phyloP scores from a whole-genome alignment of 2,329 filamentous ascomycete species.

The Chrysoporthe puriensis region DNA sequence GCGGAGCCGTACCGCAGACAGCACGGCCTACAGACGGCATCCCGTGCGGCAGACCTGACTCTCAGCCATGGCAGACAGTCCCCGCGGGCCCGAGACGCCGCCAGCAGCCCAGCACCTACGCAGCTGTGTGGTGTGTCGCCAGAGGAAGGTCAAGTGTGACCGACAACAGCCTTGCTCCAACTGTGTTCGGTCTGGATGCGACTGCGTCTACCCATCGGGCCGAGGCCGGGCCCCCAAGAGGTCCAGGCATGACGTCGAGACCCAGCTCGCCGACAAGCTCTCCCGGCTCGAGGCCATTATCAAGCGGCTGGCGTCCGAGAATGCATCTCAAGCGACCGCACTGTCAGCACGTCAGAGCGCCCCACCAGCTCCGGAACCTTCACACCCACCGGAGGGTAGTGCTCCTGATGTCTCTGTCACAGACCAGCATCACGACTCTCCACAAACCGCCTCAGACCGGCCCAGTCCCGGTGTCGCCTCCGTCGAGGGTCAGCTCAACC shows the following conservation, averaged over 20 bases:
- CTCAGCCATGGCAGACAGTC: slow-evolving; percentile 13
- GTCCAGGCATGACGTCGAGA: slow-evolving; percentile 16
- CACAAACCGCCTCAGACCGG: neutral
- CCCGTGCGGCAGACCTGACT: neutral
- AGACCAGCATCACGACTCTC: neutral
- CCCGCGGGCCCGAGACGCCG: neutral
- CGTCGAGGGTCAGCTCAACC: slow-evolving; percentile 23
- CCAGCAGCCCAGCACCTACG: slow-evolving; percentile 5
- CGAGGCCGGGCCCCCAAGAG: slow-evolving; percentile 31
- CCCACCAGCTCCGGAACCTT: neutral
- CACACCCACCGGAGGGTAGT: neutral
- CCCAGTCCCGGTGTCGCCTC: neutral
- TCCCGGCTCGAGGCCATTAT: slow-evolving; percentile 25
- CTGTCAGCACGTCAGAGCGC: neutral
- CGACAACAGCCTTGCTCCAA: slow-evolving; percentile 22
- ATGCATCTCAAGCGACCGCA: neutral
- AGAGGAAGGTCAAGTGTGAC: slow-evolving; percentile 27
- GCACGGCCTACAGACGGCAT: neutral
- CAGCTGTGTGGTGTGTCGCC: slow-evolving; percentile 26
- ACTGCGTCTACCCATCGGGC: slow-evolving; percentile 27
- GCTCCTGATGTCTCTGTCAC: neutral
- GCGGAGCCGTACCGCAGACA: neutral
- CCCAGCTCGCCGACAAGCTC: slow-evolving; percentile 25
- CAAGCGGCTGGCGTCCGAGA: slow-evolving; percentile 17
- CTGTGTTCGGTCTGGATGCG: slow-evolving; percentile 19